Evolutionary conservation across 1,284 basidiomycete genomes (phyloP).

Genomic region (Cutaneotrichosporon sp.): DNA sequence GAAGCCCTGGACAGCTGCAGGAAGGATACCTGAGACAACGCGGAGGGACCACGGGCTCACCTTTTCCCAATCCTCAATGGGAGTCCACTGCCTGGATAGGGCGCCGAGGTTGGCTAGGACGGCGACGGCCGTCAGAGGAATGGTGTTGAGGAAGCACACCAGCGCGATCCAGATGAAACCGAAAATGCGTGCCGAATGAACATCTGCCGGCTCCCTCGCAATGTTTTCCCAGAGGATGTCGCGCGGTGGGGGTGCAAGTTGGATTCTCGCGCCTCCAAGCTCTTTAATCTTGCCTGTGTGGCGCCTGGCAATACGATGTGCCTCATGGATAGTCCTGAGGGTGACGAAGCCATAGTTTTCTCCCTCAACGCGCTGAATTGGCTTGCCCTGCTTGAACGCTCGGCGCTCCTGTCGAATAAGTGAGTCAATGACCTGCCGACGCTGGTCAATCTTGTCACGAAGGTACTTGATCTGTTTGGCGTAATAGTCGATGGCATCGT

Average conservation of each 20-base stretch:
- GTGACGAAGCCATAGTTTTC: conserved; percentile 92
- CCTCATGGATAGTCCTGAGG: conserved; percentile 86
- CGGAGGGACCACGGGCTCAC: conserved; percentile 56
- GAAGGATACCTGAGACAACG: conserved; percentile 78
- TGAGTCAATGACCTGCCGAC: conserved; percentile 65
- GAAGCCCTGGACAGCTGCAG: conserved; percentile 76
- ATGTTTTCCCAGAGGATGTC: conserved; percentile 76
- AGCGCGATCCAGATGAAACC: conserved; percentile 70
- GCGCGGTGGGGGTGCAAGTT: conserved; percentile 42
- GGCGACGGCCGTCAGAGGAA: conserved; percentile 67
- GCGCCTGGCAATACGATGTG: conserved; percentile 51
- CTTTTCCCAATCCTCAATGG: neutral
- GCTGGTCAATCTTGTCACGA: conserved; percentile 70
- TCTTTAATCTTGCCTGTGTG: conserved; percentile 44
- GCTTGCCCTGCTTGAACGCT: conserved; percentile 30
- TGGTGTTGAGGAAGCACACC: conserved; percentile 87
- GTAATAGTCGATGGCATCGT: conserved; percentile 78
- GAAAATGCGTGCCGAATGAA: conserved; percentile 61
- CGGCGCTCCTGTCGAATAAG: conserved; percentile 44
- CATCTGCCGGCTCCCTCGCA: conserved; percentile 62
- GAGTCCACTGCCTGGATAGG: neutral
- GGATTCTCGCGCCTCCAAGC: conserved; percentile 42
- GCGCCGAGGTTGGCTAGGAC: conserved; percentile 68
- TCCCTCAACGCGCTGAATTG: conserved; percentile 47
- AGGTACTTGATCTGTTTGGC: conserved; percentile 60